Conservation (phyloP, 1,284 basidiomycete genomes). For the Ustilago nuda region DNA sequence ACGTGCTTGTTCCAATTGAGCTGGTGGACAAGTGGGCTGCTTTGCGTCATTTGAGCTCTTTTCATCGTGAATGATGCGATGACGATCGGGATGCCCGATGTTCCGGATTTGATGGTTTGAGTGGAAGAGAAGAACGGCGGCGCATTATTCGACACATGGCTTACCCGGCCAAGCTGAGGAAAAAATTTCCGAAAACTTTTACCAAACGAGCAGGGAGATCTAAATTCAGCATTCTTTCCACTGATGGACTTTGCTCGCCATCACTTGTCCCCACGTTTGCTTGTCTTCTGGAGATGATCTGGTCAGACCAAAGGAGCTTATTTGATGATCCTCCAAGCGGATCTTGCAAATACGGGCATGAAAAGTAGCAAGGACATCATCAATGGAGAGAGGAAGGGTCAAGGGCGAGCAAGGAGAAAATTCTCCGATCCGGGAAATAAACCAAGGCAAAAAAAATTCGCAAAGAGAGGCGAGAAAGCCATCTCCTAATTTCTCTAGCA, state of each 20-base stretch:
- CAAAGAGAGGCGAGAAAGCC: not conserved
- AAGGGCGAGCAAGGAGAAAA: not conserved
- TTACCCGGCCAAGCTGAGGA: no score
- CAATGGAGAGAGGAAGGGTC: not conserved
- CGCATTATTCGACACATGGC: conserved; percentile 3
- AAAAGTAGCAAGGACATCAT: no score
- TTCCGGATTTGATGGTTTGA: not conserved
- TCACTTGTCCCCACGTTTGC: no score
- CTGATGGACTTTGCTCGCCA: no score
- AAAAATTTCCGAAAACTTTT: not conserved
- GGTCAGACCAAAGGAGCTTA: no score
- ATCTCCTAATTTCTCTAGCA: no score
- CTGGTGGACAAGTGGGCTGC: not conserved
- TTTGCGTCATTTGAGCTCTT: conserved; percentile 1
- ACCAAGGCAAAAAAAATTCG: not conserved
- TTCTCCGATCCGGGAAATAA: not conserved
- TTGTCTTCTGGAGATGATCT: no score
- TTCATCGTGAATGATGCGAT: no score
- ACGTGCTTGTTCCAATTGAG: not conserved
- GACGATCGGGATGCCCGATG: not conserved
- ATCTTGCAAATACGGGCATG: no score
- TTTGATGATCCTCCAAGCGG: no score
- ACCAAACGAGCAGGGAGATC: not conserved
- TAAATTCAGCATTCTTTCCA: no score
- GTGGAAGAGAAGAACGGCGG: conserved; percentile 11